Evolutionary conservation across 169 alveolate genomes (phyloP).

Genomic region (Plasmodium gonderi): DNA sequence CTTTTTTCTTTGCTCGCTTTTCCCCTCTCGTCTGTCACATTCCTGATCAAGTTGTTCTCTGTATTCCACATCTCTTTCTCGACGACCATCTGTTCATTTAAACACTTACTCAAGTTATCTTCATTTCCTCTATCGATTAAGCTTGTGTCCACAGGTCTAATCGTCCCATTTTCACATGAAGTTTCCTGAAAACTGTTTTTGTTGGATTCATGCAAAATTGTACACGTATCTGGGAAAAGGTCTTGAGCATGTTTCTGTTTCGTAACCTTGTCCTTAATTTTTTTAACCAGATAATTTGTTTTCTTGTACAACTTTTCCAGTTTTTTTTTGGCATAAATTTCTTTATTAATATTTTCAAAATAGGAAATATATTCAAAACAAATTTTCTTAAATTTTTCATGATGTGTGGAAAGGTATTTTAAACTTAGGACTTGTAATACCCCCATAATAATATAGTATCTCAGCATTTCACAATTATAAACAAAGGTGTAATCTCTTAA

Average conservation of each 20-base stretch:
- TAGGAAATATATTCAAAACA: slow-evolving; percentile 65
- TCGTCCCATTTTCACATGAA: background rate
- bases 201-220: background rate
- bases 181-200: background rate
- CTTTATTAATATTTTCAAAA: slow-evolving; percentile 59
- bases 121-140: background rate
- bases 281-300: slow-evolving; percentile 18
- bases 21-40: no score
- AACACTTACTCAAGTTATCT: background rate
- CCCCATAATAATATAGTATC: slow-evolving; percentile 69
- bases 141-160: background rate
- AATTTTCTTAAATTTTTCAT: slow-evolving; percentile 55
- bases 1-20: no score
- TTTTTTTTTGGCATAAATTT: slow-evolving; percentile 7
- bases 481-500: slow-evolving; percentile 13
- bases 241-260: background rate
- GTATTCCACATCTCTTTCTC: no score
- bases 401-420: slow-evolving; percentile 63
- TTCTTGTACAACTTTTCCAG: slow-evolving; percentile 35
- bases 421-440: slow-evolving; percentile 64
- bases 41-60: no score
- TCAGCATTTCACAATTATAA: slow-evolving; percentile 67
- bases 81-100: background rate
- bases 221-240: background rate
- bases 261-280: slow-evolving; percentile 28